Percentiles rank a stretch among this genome's conserved stretches.
phyloP scores from a whole-genome alignment of 108 stramenopile species.

The Pelagomonas calceolata region DNA sequence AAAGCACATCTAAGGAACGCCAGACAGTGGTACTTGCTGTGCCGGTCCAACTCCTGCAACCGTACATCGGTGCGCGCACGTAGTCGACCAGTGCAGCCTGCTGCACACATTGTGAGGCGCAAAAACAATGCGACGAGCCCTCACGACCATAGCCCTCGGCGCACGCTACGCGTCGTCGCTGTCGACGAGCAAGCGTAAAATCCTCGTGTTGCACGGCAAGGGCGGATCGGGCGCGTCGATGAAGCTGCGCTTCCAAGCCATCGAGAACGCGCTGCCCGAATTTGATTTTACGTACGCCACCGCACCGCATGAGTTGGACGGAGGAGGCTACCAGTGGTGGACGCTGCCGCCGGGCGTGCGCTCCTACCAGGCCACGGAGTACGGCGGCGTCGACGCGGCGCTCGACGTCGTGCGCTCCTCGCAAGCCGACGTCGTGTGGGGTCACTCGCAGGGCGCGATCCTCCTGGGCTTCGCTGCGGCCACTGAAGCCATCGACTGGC shows the following conservation, averaged over 20 bases:
- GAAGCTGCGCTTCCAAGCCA: too few relatives aligned
- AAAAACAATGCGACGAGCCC: too few relatives aligned
- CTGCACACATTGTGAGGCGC: too few relatives aligned
- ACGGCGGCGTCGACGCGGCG: neutral
- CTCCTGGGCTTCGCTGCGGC: neutral
- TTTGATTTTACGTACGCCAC: neutral
- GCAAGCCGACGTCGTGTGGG: neutral
- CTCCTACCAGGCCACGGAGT: neutral
- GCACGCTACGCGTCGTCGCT: neutral
- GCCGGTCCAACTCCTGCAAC: too few relatives aligned
- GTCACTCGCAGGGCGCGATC: neutral
- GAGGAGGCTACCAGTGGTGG: neutral
- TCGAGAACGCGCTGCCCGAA: too few relatives aligned
- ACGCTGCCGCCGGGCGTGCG: neutral
- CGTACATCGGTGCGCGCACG: too few relatives aligned
- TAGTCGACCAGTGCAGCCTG: too few relatives aligned
- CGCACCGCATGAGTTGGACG: neutral
- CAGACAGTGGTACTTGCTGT: too few relatives aligned
- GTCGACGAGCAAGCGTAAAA: neutral
- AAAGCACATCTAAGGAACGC: too few relatives aligned
- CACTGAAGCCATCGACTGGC: too few relatives aligned
- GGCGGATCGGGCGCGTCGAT: neutral
- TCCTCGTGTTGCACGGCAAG: neutral
- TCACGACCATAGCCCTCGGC: neutral
- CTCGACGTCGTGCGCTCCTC: neutral